A percentile compares a stretch with the other conserved stretches of the same genome.
These are phyloP conservation scores for Irpex sp. DNA, from an alignment of 1,284 basidiomycete species.

Conservation along the genomic window DNA sequence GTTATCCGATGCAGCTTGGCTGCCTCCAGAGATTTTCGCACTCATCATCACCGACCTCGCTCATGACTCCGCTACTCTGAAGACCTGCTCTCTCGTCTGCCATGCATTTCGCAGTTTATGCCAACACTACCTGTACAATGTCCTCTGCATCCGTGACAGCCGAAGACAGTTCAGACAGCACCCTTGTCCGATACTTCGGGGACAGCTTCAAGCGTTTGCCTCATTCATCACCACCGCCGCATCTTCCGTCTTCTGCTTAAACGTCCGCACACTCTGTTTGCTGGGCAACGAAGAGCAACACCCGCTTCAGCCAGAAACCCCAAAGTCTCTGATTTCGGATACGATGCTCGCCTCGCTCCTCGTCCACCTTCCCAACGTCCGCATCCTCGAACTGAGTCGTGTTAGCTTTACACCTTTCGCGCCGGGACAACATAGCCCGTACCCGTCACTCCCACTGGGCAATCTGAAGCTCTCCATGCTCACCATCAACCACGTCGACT, in stretches of 20 bases:
- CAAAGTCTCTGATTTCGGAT: not conserved
- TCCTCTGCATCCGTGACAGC: not conserved
- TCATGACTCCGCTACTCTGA: conserved; percentile 1
- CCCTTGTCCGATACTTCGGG: not conserved
- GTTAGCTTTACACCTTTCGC: not conserved
- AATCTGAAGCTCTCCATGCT: not conserved
- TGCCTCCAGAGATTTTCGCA: conserved; percentile 15
- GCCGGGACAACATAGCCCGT: not conserved
- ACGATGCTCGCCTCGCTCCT: conserved; percentile 2
- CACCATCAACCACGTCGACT: not conserved
- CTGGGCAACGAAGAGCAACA: conserved; percentile 3
- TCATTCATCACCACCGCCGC: not conserved
- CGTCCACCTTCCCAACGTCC: not conserved
- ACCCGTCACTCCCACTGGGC: not conserved
- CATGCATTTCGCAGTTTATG: not conserved
- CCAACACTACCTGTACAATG: not conserved
- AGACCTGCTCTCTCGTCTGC: conserved; percentile 3
- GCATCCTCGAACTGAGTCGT: conserved; percentile 2
- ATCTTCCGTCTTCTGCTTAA: conserved; percentile 1
- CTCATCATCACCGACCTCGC: conserved; percentile 11
- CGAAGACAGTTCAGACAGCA: not conserved
- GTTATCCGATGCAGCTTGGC: not conserved
- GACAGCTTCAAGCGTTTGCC: not conserved
- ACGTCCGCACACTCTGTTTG: conserved; percentile 1
- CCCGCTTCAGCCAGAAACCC: not conserved